A percentile compares a stretch with the other conserved stretches of the same genome.
phyloP scores from a whole-genome alignment of 495 filamentous ascomycete species.

The Patellaria atrata region DNA sequence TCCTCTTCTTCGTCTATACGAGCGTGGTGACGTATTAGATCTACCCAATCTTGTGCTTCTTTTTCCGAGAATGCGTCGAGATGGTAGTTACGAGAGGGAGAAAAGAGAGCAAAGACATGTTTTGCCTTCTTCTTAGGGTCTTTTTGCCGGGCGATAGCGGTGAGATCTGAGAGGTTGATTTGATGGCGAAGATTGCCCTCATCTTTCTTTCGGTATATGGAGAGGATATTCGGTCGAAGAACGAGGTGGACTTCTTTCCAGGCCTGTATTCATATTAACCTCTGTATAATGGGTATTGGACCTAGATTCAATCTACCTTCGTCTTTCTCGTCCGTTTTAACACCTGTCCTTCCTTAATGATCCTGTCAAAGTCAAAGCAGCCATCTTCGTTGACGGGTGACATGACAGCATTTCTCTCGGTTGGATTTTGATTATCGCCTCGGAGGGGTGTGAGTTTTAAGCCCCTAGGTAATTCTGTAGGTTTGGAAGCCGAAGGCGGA shows the following conservation, averaged over 20 bases:
- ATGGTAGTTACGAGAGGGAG: slow-evolving; percentile 79
- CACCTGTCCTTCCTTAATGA: slow-evolving; percentile 75
- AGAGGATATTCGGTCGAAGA: slow-evolving; percentile 82
- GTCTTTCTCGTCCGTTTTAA: slow-evolving; percentile 83
- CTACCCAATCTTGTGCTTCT: slow-evolving; percentile 79
- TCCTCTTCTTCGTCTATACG: slow-evolving; percentile 76
- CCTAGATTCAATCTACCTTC: slow-evolving; percentile 49
- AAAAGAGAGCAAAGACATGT: slow-evolving; percentile 86
- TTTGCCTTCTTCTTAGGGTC: slow-evolving; percentile 69
- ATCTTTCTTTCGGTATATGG: slow-evolving; percentile 83
- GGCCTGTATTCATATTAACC: slow-evolving; percentile 30
- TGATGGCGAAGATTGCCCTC: slow-evolving; percentile 81
- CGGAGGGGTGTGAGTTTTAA: too few relatives aligned
- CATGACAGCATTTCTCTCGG: slow-evolving; percentile 41
- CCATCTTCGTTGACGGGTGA: slow-evolving; percentile 89
- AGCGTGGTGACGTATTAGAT: slow-evolving; percentile 62
- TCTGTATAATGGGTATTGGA: not conserved
- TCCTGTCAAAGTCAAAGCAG: slow-evolving; percentile 85
- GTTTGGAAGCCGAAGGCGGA: too few relatives aligned
- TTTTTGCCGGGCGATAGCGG: slow-evolving; percentile 74
- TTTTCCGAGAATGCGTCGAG: slow-evolving; percentile 58
- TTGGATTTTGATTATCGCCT: slow-evolving; percentile 27
- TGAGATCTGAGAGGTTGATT: slow-evolving; percentile 76
- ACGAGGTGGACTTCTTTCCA: slow-evolving; percentile 90
- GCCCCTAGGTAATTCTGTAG: too few relatives aligned